Conservation (phyloP, 106 monocot species). For the Dioscorea alata region DNA sequence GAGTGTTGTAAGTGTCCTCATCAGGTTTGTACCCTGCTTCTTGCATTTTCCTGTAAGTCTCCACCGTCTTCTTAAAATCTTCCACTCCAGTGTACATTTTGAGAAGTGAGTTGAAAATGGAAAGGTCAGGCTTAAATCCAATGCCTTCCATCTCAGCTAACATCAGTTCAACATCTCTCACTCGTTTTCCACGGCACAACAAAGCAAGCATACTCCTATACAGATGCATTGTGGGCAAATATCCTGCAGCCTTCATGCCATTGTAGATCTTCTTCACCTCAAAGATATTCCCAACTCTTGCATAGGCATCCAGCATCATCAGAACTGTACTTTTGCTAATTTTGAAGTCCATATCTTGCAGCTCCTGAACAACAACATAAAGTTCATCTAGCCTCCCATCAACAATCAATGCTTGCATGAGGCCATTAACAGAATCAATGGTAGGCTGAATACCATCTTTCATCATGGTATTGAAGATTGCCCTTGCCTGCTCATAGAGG, state of each 20-base stretch:
- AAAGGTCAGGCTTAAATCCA: conserved; percentile 82
- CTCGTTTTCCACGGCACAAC: conserved; percentile 67
- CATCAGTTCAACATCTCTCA: conserved; percentile 85
- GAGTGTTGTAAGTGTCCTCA: conserved; percentile 76
- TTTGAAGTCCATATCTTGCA: conserved; percentile 93
- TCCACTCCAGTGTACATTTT: conserved; percentile 74
- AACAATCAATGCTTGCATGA: conserved; percentile 75
- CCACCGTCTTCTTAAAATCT: conserved; percentile 62
- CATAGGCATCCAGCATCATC: conserved; percentile 92
- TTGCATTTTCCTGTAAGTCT: conserved; percentile 54
- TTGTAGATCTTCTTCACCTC: conserved; percentile 97
- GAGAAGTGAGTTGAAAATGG: conserved; percentile 70
- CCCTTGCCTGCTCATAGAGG: conserved; percentile 82
- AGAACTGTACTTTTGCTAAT: conserved; percentile 92
- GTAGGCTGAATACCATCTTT: conserved; percentile 74
- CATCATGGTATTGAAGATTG: conserved; percentile 82
- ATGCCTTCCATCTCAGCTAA: conserved; percentile 70
- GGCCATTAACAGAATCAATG: conserved; percentile 84
- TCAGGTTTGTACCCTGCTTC: conserved; percentile 45
- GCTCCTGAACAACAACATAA: conserved; percentile 86
- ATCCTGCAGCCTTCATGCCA: conserved; percentile 95
- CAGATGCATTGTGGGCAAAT: conserved; percentile 81
- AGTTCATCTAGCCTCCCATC: conserved; percentile 83
- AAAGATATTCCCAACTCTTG: conserved; percentile 75
- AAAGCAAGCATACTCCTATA: conserved; percentile 85